phyloP scores from a whole-genome alignment of 2,329 filamentous ascomycete genomes.

The Diaporthe vaccinii region DNA sequence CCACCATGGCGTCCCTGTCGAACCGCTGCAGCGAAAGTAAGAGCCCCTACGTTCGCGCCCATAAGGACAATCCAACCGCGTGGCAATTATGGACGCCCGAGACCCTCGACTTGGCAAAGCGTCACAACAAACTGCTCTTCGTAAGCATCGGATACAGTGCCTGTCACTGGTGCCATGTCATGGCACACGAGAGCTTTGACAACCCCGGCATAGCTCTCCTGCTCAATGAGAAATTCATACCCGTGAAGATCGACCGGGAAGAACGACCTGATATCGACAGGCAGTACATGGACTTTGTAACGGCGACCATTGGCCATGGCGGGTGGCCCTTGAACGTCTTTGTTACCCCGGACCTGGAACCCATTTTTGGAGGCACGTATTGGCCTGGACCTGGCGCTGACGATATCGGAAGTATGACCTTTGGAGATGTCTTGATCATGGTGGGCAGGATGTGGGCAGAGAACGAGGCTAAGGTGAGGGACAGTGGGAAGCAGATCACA shows the following conservation, averaged over 20 bases:
- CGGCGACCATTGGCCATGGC: constrained; percentile 86
- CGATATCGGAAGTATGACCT: constrained; percentile 58
- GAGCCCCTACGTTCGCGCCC: constrained; percentile 31
- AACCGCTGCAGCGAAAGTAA: constrained; percentile 27
- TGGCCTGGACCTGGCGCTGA: constrained; percentile 82
- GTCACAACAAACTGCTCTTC: constrained; percentile 24
- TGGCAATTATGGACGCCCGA: constrained; percentile 34
- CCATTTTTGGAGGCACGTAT: constrained; percentile 93
- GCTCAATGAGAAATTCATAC: constrained; percentile 86
- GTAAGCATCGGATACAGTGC: constrained; percentile 33
- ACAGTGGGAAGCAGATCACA: constrained; percentile 31
- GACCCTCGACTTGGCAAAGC: constrained; percentile 26
- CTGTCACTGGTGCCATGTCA: constrained; percentile 74
- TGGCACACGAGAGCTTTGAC: constrained; percentile 91
- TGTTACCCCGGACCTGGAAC: constrained; percentile 86
- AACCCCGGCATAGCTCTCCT: constrained; percentile 82
- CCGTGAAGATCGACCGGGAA: constrained; percentile 89
- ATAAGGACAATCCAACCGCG: constrained; percentile 27
- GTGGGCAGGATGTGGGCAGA: constrained; percentile 28
- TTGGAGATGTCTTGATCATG: constrained; percentile 23
- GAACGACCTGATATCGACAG: constrained; percentile 92
- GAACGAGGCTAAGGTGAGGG: constrained; percentile 20
- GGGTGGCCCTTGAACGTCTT: constrained; percentile 95
- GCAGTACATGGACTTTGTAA: constrained; percentile 96
- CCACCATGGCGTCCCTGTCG: constrained; percentile 13